Conservation (phyloP, 257 asterid species). For the Penstemon newberryi region DNA sequence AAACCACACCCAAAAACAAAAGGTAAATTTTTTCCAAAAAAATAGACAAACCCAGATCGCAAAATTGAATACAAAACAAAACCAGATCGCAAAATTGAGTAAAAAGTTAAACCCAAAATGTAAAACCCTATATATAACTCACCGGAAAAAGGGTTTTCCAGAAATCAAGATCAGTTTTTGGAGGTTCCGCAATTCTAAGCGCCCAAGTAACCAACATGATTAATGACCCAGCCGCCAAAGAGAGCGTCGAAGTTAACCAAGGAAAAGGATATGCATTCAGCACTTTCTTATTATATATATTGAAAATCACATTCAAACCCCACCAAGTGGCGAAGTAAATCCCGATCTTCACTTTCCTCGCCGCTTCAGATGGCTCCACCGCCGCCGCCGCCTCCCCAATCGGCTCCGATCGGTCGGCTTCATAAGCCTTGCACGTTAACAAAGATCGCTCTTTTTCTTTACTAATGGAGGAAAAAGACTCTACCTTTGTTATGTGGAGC, state of each 20-base stretch:
- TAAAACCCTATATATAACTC: conserved; percentile 27
- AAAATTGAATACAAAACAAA: conserved; percentile 13
- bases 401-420: conserved; percentile 69
- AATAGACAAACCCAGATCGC: conserved; percentile 24
- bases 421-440: conserved; percentile 66
- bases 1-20: conserved; percentile 19
- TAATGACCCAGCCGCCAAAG: conserved; percentile 86
- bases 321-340: conserved; percentile 93
- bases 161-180: conserved; percentile 92
- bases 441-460: conserved; percentile 30
- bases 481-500: conserved; percentile 42
- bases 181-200: conserved; percentile 74
- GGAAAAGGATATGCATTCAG: conserved; percentile 88
- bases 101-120: background rate
- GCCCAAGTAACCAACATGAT: conserved; percentile 93
- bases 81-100: conserved; percentile 11
- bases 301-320: conserved; percentile 86
- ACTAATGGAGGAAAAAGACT: conserved; percentile 21
- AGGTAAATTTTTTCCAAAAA: background rate
- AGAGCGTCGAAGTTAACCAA: conserved; percentile 90
- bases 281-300: conserved; percentile 89
- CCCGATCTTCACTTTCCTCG: conserved; percentile 80
- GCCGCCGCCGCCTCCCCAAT: conserved; percentile 33
- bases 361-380: conserved; percentile 51
- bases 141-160: conserved; percentile 98